Conservation (phyloP, 345 rosid species). For the Nasturtium officinale region DNA sequence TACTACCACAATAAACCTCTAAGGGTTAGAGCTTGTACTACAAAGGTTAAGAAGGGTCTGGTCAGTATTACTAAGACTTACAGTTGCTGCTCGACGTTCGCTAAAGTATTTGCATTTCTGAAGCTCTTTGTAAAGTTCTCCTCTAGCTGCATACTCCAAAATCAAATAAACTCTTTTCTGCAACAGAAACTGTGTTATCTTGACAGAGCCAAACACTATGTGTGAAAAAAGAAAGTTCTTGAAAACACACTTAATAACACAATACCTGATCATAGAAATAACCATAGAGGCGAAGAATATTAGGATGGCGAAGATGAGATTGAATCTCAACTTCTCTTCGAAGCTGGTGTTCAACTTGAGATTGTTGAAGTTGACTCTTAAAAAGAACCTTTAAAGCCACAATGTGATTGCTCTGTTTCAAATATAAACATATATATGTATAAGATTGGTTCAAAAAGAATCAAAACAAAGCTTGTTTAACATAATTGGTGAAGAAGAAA, state of each 20-base stretch:
- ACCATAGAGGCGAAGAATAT: constrained; percentile 84
- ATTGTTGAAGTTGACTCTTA: constrained; percentile 88
- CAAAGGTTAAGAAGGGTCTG: too few species aligned
- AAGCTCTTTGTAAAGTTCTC: constrained; percentile 89
- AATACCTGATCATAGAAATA: constrained; percentile 95
- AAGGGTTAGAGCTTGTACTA: background rate
- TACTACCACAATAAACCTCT: constrained; percentile 43
- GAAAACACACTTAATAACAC: background rate
- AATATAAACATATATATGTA: background rate
- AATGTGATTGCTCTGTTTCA: constrained; percentile 79
- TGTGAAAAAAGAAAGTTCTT: background rate
- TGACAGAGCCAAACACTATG: background rate
- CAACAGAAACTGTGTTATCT: constrained; percentile 11
- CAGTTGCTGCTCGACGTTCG: constrained; percentile 91
- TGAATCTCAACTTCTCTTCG: constrained; percentile 95
- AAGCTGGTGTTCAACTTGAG: constrained; percentile 93
- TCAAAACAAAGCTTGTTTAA: background rate
- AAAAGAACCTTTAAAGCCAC: constrained; percentile 93
- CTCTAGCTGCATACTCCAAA: constrained; percentile 84
- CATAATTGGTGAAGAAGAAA: background rate
- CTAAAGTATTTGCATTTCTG: constrained; percentile 90
- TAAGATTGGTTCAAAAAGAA: background rate
- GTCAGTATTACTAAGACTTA: constrained; percentile 36
- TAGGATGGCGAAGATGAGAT: constrained; percentile 90
- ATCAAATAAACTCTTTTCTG: constrained; percentile 90